These are phyloP conservation scores for Phytomonas sp. DNA, from an alignment of 208 protist genomes.

Conservation along the genomic window DNA sequence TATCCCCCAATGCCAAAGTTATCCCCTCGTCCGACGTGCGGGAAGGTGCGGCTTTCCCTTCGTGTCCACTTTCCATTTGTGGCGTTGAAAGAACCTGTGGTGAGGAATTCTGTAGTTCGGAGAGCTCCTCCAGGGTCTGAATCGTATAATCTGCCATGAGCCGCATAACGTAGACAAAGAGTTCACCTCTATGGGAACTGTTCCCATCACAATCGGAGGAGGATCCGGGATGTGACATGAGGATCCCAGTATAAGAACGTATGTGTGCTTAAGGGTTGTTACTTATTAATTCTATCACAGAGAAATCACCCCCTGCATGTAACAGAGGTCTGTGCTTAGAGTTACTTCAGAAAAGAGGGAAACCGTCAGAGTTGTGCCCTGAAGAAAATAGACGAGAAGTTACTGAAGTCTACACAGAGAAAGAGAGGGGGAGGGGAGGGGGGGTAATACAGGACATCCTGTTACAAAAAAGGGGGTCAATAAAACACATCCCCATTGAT, in stretches of 20 bases:
- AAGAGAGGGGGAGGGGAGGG: too few relatives aligned
- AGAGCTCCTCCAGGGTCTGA: conserved; percentile 1
- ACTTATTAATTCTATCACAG: conserved; percentile 3
- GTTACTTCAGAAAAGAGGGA: neutral
- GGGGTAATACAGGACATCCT: neutral
- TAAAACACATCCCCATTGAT: neutral
- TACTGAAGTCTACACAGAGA: neutral
- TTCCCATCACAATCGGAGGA: neutral
- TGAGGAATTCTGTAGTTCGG: neutral
- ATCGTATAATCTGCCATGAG: conserved; percentile 1
- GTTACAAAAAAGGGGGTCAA: neutral
- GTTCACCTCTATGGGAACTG: neutral
- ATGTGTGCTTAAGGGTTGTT: neutral
- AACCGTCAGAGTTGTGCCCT: neutral
- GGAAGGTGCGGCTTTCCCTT: neutral
- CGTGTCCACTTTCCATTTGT: neutral
- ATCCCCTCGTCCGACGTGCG: neutral
- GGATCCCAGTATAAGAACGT: neutral
- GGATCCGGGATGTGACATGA: neutral
- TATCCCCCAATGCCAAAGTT: neutral
- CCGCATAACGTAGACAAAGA: neutral
- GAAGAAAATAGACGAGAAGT: neutral
- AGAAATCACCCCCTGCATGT: neutral
- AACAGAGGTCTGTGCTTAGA: neutral
- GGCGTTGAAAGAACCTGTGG: neutral